phyloP scores from a whole-genome alignment of 1,284 basidiomycete genomes.

The Porogramme epimiltina region DNA sequence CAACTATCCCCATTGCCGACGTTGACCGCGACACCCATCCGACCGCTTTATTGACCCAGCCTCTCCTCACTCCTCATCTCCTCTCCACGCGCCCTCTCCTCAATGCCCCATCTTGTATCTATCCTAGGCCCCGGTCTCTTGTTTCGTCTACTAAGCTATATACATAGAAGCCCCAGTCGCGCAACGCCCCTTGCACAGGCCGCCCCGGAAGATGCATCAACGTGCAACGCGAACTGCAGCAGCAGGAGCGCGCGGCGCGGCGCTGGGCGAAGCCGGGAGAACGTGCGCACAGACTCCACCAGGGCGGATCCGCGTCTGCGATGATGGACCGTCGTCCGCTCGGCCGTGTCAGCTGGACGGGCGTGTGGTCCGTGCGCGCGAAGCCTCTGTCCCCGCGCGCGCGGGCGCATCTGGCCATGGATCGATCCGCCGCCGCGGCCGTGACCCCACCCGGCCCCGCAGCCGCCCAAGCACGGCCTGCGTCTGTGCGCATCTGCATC shows the following conservation, averaged over 20 bases:
- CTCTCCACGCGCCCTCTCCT: background rate
- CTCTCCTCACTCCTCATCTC: background rate
- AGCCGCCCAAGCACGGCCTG: slow-evolving; percentile 2
- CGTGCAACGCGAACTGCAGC: background rate
- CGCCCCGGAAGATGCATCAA: background rate
- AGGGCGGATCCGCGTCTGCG: background rate
- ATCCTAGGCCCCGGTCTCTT: slow-evolving; percentile 16
- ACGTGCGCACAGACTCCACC: slow-evolving; percentile 2
- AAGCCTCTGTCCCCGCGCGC: background rate
- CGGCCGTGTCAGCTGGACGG: background rate
- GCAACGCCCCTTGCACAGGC: background rate
- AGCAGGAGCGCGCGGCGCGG: background rate
- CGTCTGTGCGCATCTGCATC: too few relatives aligned
- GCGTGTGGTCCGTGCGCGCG: slow-evolving; percentile 20
- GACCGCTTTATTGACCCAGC: slow-evolving; percentile 4
- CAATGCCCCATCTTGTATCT: slow-evolving; percentile 23
- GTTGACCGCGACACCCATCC: slow-evolving; percentile 22
- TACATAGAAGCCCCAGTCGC: slow-evolving; percentile 21
- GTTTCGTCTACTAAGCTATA: slow-evolving; percentile 24
- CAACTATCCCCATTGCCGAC: slow-evolving; percentile 12
- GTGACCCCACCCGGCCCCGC: too few relatives aligned
- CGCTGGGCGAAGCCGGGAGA: background rate
- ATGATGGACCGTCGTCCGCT: background rate
- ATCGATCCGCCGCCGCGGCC: slow-evolving; percentile 7
- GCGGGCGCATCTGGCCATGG: background rate